phyloP scores from a whole-genome alignment of 139 green algal species.

The Chlorella sp. region DNA sequence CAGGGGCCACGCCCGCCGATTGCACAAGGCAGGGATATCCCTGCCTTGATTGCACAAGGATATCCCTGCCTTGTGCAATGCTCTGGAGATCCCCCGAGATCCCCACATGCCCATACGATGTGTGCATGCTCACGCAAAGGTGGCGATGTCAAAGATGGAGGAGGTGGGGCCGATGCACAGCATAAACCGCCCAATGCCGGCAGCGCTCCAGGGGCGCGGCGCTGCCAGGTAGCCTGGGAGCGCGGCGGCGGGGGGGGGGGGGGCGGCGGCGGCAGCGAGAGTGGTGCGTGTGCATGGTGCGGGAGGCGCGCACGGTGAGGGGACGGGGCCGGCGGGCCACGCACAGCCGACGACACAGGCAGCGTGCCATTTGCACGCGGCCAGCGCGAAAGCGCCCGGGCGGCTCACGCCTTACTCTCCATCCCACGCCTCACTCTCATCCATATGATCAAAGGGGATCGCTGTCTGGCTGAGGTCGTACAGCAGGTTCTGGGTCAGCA shows the following conservation, averaged over 20 bases:
- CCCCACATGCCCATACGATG: too few relatives aligned
- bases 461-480: slow-evolving; percentile 33
- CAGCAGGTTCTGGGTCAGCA: slow-evolving; percentile 42
- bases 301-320: too few relatives aligned
- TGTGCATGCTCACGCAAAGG: neutral
- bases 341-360: neutral
- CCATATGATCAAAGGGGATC: slow-evolving; percentile 36
- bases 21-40: too few relatives aligned
- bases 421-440: slow-evolving; percentile 16
- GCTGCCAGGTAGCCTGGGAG: slow-evolving; percentile 17
- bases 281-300: too few relatives aligned
- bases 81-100: too few relatives aligned
- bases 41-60: too few relatives aligned
- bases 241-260: too few relatives aligned
- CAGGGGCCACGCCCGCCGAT: too few relatives aligned
- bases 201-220: neutral
- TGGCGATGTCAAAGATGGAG: slow-evolving; percentile 44
- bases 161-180: slow-evolving; percentile 33
- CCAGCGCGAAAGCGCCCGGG: too few relatives aligned
- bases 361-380: neutral
- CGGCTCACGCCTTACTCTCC: too few relatives aligned
- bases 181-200: slow-evolving; percentile 21
- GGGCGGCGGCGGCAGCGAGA: too few relatives aligned
- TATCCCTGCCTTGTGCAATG: too few relatives aligned
- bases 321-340: neutral